Percentiles rank a stretch among this genome's conserved stretches.
Conservation (phyloP, 805 yeast genomes). For the Yarrowia sp. region DNA sequence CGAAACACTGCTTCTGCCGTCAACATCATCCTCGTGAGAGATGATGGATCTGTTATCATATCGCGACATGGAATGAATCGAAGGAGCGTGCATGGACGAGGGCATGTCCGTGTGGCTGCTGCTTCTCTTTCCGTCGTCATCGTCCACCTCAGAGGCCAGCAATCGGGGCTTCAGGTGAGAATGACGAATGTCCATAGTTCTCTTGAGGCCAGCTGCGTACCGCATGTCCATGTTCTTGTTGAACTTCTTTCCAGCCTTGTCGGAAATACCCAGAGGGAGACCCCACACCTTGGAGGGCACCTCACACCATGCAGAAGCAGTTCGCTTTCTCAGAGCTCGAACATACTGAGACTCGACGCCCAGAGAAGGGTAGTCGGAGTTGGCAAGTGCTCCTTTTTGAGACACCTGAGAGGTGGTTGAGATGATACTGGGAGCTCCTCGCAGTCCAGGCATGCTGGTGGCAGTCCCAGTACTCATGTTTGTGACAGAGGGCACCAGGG, state of each 20-base stretch:
- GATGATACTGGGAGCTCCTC: constrained; percentile 24
- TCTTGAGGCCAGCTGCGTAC: constrained; percentile 41
- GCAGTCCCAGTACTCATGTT: constrained; percentile 43
- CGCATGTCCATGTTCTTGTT: constrained; percentile 45
- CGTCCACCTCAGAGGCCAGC: constrained; percentile 55
- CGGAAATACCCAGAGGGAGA: constrained; percentile 46
- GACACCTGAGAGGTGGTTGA: constrained; percentile 25
- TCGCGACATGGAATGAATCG: constrained; percentile 31
- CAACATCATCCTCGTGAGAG: constrained; percentile 26
- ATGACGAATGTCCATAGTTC: constrained; percentile 52
- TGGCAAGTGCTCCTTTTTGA: not conserved
- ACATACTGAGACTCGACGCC: constrained; percentile 45
- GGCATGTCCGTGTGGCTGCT: constrained; percentile 22
- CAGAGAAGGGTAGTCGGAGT: constrained; percentile 24
- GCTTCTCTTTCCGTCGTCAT: constrained; percentile 31
- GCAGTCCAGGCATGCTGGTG: constrained; percentile 44
- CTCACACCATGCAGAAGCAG: constrained; percentile 48
- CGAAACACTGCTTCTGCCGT: constrained; percentile 11
- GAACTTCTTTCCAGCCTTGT: constrained; percentile 34
- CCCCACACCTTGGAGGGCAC: constrained; percentile 46
- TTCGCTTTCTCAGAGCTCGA: constrained; percentile 44
- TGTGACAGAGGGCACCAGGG: constrained; percentile 37
- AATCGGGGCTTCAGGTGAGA: constrained; percentile 61
- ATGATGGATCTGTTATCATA: constrained; percentile 19
- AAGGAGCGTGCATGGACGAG: constrained; percentile 18